Conservation (phyloP, 2,329 filamentous ascomycete species). For the Fusarium sacchari region DNA sequence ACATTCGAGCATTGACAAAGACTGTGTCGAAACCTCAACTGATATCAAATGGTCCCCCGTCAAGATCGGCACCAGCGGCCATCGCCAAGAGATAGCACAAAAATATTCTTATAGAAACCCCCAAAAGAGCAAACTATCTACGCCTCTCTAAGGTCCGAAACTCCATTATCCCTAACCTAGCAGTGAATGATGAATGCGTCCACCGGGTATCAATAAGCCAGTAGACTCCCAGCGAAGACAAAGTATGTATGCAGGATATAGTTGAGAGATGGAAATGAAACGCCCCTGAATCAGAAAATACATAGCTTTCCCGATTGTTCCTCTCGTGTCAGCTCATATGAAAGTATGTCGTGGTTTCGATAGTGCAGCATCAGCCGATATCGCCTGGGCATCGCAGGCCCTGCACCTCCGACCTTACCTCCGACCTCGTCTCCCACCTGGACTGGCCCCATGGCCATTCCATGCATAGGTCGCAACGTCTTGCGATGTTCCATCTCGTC, state of each 20-base stretch:
- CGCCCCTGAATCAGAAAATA: constrained; percentile 45
- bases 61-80: not conserved
- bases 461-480: constrained; percentile 66
- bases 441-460: constrained; percentile 74
- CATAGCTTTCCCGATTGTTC: constrained; percentile 50
- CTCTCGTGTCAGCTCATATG: constrained; percentile 70
- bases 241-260: not conserved
- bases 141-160: not conserved
- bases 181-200: constrained; percentile 6
- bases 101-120: not conserved
- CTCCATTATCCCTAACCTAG: constrained; percentile 11
- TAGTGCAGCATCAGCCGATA: constrained; percentile 80
- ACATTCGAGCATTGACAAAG: not conserved
- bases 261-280: not conserved
- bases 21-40: not conserved
- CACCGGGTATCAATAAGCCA: constrained; percentile 31
- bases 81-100: not conserved
- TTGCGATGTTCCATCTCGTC: constrained; percentile 59
- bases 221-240: constrained; percentile 12
- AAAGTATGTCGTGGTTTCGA: constrained; percentile 73
- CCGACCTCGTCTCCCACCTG: constrained; percentile 54
- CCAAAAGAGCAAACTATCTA: not conserved
- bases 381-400: constrained; percentile 51
- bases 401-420: constrained; percentile 32
- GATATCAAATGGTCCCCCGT: not conserved